phyloP scores from a whole-genome alignment of 495 filamentous ascomycete species.

The Cercophora newfieldiana region DNA sequence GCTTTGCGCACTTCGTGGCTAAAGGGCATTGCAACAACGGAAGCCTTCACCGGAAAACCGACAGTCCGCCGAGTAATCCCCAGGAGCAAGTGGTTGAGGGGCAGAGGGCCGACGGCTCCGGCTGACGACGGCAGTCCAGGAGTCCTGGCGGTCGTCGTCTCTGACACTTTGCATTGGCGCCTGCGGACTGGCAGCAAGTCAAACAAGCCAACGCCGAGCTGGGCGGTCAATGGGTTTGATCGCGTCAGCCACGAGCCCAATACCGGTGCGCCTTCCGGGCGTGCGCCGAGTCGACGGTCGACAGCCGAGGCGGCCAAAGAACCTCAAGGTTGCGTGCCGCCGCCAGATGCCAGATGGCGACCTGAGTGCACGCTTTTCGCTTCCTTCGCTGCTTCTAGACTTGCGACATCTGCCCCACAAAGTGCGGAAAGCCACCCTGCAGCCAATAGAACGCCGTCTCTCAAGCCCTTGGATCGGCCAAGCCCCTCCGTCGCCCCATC shows the following conservation, averaged over 20 bases:
- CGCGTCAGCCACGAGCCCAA: slow-evolving; percentile 6
- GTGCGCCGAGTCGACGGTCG: not conserved
- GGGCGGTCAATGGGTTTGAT: not conserved
- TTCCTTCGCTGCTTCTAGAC: slow-evolving; percentile 7
- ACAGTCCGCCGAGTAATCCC: not conserved
- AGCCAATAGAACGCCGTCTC: not conserved
- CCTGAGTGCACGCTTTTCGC: not conserved
- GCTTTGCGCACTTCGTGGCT: not conserved
- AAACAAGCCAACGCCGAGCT: not conserved
- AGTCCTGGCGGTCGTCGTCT: not conserved
- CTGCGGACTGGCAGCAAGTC: not conserved
- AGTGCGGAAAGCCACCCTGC: not conserved
- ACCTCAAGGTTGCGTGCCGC: not conserved
- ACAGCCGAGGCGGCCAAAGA: not conserved
- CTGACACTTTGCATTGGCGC: not conserved
- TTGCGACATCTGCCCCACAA: slow-evolving; percentile 7
- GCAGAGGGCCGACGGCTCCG: not conserved
- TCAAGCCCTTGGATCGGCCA: not conserved
- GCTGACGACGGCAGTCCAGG: not conserved
- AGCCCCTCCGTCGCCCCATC: not conserved
- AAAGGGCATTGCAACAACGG: not conserved
- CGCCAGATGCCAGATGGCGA: too few relatives aligned
- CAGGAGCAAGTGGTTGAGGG: not conserved
- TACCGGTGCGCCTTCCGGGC: not conserved
- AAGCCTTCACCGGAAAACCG: not conserved